Conservation (phyloP, 768 basidiomycete genomes). For the Cubamyces lactineus region DNA sequence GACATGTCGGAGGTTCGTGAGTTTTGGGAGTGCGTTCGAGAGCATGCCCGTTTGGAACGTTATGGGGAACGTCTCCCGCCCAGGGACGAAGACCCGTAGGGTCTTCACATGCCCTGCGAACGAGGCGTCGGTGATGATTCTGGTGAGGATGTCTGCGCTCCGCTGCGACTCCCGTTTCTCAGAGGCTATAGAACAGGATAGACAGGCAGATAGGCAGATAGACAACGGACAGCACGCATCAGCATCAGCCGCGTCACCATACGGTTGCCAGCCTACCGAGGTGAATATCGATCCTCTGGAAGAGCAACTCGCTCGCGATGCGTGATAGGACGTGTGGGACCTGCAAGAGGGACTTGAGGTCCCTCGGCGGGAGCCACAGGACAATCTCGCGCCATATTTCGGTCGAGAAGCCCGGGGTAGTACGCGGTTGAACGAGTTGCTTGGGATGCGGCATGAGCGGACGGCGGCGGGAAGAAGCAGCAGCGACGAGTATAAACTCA, state of each 20-base stretch:
- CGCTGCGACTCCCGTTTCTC: constrained; percentile 61
- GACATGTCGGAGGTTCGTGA: constrained; percentile 60
- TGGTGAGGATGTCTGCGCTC: constrained; percentile 70
- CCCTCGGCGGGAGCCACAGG: constrained; percentile 59
- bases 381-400: constrained; percentile 79
- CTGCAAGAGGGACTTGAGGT: constrained; percentile 64
- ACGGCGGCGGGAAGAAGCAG: constrained; percentile 12
- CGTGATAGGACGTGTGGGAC: constrained; percentile 70
- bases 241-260: constrained; percentile 4
- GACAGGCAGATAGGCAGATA: too few relatives aligned
- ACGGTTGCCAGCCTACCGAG: constrained; percentile 44
- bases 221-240: constrained; percentile 6
- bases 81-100: constrained; percentile 59
- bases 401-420: constrained; percentile 58
- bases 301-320: constrained; percentile 69
- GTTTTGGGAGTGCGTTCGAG: constrained; percentile 66
- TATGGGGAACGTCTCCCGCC: constrained; percentile 52
- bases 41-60: constrained; percentile 75
- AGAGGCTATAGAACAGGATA: constrained; percentile 36
- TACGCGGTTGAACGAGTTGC: constrained; percentile 42
- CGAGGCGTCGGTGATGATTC: constrained; percentile 60
- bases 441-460: constrained; percentile 21
- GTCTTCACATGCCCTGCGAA: constrained; percentile 64
- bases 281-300: constrained; percentile 65
- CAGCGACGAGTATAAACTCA: constrained; percentile 31